Conservation (phyloP, 2,329 filamentous ascomycete genomes). For the Pseudogymnoascus sp. region DNA sequence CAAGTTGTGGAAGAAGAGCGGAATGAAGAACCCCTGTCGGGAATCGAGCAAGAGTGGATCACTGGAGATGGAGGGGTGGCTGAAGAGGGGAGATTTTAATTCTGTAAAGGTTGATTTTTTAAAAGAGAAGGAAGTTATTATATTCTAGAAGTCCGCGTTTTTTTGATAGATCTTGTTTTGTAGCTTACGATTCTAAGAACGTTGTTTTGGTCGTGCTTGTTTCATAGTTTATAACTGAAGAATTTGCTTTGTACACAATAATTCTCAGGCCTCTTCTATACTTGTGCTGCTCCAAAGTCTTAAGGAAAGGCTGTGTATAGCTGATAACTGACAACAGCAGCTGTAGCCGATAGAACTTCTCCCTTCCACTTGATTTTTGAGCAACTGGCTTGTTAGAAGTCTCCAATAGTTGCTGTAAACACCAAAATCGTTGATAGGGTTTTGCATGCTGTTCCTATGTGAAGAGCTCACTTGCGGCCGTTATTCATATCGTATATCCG, state of each 20-base stretch:
- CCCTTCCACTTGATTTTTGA: neutral
- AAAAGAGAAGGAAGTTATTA: neutral
- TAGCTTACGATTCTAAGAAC: neutral
- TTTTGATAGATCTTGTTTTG: neutral
- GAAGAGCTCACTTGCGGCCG: neutral
- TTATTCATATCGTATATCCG: neutral
- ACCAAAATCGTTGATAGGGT: neutral
- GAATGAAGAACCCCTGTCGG: neutral
- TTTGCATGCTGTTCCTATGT: neutral
- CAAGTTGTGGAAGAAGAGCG: neutral
- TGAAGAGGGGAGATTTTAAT: neutral
- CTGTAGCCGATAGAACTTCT: neutral
- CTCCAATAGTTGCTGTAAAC: neutral
- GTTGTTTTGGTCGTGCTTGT: neutral
- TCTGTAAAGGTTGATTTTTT: neutral
- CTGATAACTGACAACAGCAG: neutral
- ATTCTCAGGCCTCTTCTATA: neutral
- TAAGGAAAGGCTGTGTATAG: neutral
- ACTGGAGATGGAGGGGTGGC: neutral
- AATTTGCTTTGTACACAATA: too few relatives aligned
- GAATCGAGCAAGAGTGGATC: constrained; percentile 1
- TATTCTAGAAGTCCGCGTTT: constrained; percentile 2
- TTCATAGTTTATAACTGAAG: neutral
- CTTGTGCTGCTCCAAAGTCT: neutral
- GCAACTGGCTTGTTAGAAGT: neutral